Evolutionary conservation across 169 alveolate species (phyloP), one percentile per base, ranked within the genome.

Genomic region (Cytauxzoon felis): DNA sequence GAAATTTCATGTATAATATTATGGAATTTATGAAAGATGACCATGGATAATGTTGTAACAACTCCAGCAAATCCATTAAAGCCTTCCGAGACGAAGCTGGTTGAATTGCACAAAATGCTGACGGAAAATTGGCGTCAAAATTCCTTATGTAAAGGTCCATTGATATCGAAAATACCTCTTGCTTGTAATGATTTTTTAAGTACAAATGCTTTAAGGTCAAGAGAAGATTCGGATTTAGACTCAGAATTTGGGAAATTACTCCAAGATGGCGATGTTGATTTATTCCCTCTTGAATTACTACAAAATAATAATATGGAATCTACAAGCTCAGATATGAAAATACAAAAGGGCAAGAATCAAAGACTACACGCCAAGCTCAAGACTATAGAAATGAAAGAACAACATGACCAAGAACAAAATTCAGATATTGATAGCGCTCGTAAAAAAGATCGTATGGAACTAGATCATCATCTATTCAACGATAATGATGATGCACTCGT

Each of bases 231-330:
- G 6, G 72, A 63, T 38, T 24, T n/a, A 50, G 71, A 62, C 54
- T 29, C 53, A 33, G 68, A 38, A 27, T 45, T 33, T 18, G 36
- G 38, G 13, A 26, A 43, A 47, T 41, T 73, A 32, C 53, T 63
- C 48, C 49, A 53, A 24, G 13, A 30, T 13, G 24, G 50, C 0
- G 84, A 73, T 19, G 34, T 62, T 5, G 18, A 53, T 24, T 53
- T 43, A 7, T 29, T 63, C 29, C 84, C 84, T 9, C 57, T 64
- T 16, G 84, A 73, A 42, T 45, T 73, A 19, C 34, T 73, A 42
- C 64, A 45, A 56, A 33, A 62, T 11, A 57, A 73, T 26, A 59
- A 63, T 45, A 40, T 43, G 7, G 58, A 19, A 40, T 24, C 50
- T n/a, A 13, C 41, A 6, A 23, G 33, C 19, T 7, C 19, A 19